Conservation (phyloP, 2,329 filamentous ascomycete genomes). For the Grosmannia serpens region DNA sequence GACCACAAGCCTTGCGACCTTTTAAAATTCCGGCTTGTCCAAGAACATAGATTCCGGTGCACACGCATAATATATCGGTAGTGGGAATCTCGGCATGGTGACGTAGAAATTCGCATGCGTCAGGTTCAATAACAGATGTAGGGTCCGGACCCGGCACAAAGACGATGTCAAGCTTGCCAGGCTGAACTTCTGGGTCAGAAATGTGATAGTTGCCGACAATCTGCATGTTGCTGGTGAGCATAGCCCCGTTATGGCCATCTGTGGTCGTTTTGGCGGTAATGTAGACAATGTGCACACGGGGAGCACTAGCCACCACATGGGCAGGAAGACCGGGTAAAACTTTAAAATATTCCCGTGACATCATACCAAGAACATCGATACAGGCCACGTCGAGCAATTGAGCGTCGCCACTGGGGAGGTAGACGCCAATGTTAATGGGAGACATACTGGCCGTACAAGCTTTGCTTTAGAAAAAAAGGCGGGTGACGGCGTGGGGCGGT, state of each 20-base stretch:
- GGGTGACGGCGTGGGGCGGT: too few relatives aligned
- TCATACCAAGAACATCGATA: constrained; percentile 35
- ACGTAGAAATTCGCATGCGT: constrained; percentile 29
- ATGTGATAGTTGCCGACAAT: constrained; percentile 32
- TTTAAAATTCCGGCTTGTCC: constrained; percentile 35
- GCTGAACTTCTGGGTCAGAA: constrained; percentile 32
- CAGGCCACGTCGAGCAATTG: constrained; percentile 40
- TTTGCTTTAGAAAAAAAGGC: too few relatives aligned
- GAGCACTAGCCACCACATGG: constrained; percentile 28
- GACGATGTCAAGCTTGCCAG: constrained; percentile 39
- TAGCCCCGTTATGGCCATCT: constrained; percentile 22
- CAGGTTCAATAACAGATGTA: constrained; percentile 17
- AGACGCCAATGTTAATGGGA: constrained; percentile 35
- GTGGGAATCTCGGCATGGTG: constrained; percentile 24
- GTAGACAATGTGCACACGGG: constrained; percentile 31
- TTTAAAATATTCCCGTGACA: constrained; percentile 33
- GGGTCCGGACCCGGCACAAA: constrained; percentile 40
- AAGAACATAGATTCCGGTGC: constrained; percentile 37
- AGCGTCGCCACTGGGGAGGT: constrained; percentile 30
- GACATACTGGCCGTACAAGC: too few relatives aligned
- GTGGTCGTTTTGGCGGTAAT: constrained; percentile 19
- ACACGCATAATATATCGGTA: constrained; percentile 39
- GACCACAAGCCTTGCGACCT: constrained; percentile 34
- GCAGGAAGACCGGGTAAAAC: constrained; percentile 21
- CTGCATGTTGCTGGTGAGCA: constrained; percentile 27